A percentile compares a stretch with the other conserved stretches of the same genome.
These are phyloP conservation scores for Ilyonectria destructans DNA, from an alignment of 2,329 filamentous ascomycete species.

Conservation along the genomic window DNA sequence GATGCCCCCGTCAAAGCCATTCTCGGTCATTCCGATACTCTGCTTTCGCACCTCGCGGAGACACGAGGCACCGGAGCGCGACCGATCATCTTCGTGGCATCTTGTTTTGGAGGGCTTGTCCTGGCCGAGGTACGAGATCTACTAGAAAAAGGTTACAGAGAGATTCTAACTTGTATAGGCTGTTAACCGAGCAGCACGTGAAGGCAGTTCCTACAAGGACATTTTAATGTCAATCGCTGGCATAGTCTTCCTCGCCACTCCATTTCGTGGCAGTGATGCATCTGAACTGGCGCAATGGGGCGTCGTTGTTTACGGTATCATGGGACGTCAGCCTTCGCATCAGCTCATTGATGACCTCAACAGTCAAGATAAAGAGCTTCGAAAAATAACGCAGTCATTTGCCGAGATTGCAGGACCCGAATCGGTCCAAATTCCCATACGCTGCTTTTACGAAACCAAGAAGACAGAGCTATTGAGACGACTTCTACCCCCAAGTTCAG, in stretches of 20 bases:
- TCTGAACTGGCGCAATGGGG: background rate
- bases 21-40: slow-evolving; percentile 21
- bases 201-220: slow-evolving; percentile 4
- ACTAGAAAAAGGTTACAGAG: background rate
- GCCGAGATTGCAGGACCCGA: slow-evolving; percentile 6
- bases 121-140: slow-evolving; percentile 10
- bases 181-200: background rate
- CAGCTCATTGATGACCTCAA: slow-evolving; percentile 14
- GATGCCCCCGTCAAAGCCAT: slow-evolving; percentile 15
- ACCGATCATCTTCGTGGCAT: slow-evolving; percentile 27
- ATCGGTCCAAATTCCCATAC: slow-evolving; percentile 8
- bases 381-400: slow-evolving; percentile 1
- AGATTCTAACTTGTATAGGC: background rate
- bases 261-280: slow-evolving; percentile 18
- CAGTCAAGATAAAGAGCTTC: background rate
- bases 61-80: slow-evolving; percentile 6
- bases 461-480: slow-evolving; percentile 6
- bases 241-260: slow-evolving; percentile 21
- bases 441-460: slow-evolving; percentile 19
- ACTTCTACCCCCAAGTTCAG: background rate
- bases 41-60: slow-evolving; percentile 8
- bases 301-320: slow-evolving; percentile 4
- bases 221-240: slow-evolving; percentile 9
- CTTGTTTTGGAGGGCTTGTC: slow-evolving; percentile 28
- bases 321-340: slow-evolving; percentile 3